Percentiles rank a stretch among this genome's conserved stretches.
Conservation (phyloP, 176 grass and related monocot genomes). For the Oryza longistaminata region DNA sequence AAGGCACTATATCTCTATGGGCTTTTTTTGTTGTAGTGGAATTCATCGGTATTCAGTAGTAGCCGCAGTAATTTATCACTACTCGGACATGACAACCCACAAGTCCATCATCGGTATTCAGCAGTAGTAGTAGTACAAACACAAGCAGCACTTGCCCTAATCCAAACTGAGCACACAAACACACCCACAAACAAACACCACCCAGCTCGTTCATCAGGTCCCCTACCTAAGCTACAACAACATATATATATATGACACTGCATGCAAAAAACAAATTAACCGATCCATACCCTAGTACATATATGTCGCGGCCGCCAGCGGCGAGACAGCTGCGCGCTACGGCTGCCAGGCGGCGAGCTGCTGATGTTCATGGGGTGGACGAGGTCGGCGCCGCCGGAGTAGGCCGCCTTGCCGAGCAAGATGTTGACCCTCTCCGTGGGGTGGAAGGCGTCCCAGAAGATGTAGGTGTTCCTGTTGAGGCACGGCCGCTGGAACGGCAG, state of each 20-base stretch:
- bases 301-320: not conserved
- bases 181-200: not conserved
- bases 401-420: conserved; percentile 65
- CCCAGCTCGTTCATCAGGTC: not conserved
- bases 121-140: too few species aligned
- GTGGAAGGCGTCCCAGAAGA: conserved; percentile 99
- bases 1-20: too few species aligned
- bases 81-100: too few species aligned
- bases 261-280: not conserved
- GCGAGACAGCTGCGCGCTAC: not conserved
- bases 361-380: conserved; percentile 81
- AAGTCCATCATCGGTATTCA: too few species aligned
- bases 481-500: conserved; percentile 82
- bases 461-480: conserved; percentile 60
- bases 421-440: conserved; percentile 87
- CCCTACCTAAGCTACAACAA: not conserved
- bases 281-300: not conserved
- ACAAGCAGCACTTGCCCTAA: too few species aligned
- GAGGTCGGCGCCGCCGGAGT: conserved; percentile 52
- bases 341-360: conserved; percentile 68
- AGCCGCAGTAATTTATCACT: too few species aligned
- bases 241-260: too few species aligned
- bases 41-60: too few species aligned
- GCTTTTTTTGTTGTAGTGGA: too few species aligned
- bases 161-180: too few species aligned